phyloP scores from a whole-genome alignment of 345 rosid genomes.

The Trapa incisa region DNA sequence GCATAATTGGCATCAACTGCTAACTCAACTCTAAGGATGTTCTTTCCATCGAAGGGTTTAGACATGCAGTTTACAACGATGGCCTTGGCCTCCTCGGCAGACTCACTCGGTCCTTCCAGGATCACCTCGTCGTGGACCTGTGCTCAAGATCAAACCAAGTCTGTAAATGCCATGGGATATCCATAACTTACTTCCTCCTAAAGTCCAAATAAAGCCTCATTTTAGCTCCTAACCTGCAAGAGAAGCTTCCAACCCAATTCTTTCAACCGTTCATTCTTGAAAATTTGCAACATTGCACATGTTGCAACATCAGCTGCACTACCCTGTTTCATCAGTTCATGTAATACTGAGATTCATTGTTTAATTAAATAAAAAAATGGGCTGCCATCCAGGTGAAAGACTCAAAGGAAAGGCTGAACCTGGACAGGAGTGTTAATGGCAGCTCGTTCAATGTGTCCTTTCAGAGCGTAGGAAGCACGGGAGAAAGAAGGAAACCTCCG shows the following conservation, averaged over 20 bases:
- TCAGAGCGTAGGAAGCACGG: constrained; percentile 29
- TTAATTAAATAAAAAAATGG: constrained; percentile 1
- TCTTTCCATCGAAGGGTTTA: constrained; percentile 65
- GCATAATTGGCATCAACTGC: constrained; percentile 92
- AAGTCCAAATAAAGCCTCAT: not conserved
- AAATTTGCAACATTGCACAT: constrained; percentile 89
- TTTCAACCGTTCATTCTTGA: constrained; percentile 38
- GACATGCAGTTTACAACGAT: constrained; percentile 87
- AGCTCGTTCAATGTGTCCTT: constrained; percentile 62
- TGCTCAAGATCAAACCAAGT: constrained; percentile 2
- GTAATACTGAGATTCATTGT: not conserved
- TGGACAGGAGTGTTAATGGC: constrained; percentile 95
- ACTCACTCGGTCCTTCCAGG: constrained; percentile 85
- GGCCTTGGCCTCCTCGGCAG: constrained; percentile 71
- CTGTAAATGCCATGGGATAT: not conserved
- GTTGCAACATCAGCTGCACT: constrained; percentile 99
- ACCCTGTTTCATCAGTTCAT: constrained; percentile 38
- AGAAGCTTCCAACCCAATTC: constrained; percentile 87
- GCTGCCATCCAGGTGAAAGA: not conserved
- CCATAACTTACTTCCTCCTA: not conserved
- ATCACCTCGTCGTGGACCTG: constrained; percentile 98
- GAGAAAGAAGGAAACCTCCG: constrained; percentile 45
- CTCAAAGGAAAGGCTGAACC: constrained; percentile 28
- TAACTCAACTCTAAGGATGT: constrained; percentile 64
- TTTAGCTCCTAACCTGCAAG: constrained; percentile 47